Evolutionary conservation across 2,329 filamentous ascomycete genomes (phyloP).

Genomic region (Helotiales sp.): DNA sequence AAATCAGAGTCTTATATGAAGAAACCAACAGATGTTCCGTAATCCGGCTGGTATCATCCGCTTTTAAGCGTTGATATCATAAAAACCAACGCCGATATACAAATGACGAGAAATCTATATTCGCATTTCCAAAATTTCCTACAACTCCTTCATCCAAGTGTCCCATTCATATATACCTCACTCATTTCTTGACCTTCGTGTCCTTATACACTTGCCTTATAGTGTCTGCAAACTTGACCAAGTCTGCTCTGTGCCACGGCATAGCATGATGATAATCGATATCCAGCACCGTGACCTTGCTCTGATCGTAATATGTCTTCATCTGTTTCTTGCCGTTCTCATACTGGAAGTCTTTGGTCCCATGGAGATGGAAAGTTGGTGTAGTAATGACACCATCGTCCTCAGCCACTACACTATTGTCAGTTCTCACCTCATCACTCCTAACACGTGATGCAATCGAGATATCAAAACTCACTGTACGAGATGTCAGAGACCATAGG

Average conservation of each 20-base stretch:
- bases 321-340: conserved; percentile 21
- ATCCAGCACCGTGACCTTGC: conserved; percentile 16
- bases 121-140: neutral
- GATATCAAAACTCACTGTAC: conserved; percentile 10
- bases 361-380: conserved; percentile 26
- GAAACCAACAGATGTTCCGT: too few species aligned
- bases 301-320: conserved; percentile 18
- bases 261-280: conserved; percentile 31
- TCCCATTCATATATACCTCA: neutral
- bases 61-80: too few species aligned
- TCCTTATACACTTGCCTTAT: conserved; percentile 31
- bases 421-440: neutral
- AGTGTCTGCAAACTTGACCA: conserved; percentile 16
- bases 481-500: conserved; percentile 23
- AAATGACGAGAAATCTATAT: neutral
- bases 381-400: conserved; percentile 17
- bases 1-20: too few species aligned
- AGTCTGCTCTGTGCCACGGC: conserved; percentile 25
- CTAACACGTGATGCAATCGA: neutral
- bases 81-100: neutral
- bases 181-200: neutral
- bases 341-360: conserved; percentile 19
- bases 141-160: neutral
- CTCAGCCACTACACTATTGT: conserved; percentile 1
- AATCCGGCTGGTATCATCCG: too few species aligned